phyloP scores from a whole-genome alignment of 345 rosid species.

The Clausena lansium region DNA sequence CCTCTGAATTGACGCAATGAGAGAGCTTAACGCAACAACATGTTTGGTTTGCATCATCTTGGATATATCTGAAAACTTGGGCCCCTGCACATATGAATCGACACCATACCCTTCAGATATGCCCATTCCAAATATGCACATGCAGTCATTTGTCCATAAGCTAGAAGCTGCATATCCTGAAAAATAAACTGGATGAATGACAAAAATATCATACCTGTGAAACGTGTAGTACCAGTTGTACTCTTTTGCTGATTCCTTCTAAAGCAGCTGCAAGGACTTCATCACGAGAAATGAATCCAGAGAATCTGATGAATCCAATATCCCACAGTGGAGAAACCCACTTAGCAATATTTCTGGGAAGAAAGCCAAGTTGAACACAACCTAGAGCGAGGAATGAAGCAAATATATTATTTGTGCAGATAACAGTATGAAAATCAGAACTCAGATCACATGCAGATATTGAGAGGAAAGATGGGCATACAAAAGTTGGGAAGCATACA shows the following conservation, averaged over 20 bases:
- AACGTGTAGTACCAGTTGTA: constrained; percentile 63
- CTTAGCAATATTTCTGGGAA: constrained; percentile 71
- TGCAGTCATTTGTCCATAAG: background rate
- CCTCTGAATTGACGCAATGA: constrained; percentile 75
- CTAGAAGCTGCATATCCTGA: constrained; percentile 10
- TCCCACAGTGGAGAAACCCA: constrained; percentile 98
- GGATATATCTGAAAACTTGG: constrained; percentile 48
- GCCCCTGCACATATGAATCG: constrained; percentile 59
- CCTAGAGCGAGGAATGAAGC: constrained; percentile 39
- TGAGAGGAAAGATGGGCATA: background rate
- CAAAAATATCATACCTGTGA: constrained; percentile 53
- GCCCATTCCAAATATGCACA: constrained; percentile 11
- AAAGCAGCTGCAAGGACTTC: constrained; percentile 79
- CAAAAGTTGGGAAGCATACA: background rate
- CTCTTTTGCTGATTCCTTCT: constrained; percentile 64
- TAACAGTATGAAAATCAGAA: constrained; percentile 2
- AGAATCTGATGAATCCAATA: constrained; percentile 61
- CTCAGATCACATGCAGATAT: background rate
- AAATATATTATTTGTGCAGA: constrained; percentile 5
- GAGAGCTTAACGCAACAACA: constrained; percentile 52
- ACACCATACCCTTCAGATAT: constrained; percentile 15
- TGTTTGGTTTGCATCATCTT: constrained; percentile 47
- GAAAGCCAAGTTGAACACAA: constrained; percentile 75
- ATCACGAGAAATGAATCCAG: constrained; percentile 64
- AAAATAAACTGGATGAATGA: constrained; percentile 16